Conservation (phyloP, 495 filamentous ascomycete species). For the Annulohypoxylon bovei region DNA sequence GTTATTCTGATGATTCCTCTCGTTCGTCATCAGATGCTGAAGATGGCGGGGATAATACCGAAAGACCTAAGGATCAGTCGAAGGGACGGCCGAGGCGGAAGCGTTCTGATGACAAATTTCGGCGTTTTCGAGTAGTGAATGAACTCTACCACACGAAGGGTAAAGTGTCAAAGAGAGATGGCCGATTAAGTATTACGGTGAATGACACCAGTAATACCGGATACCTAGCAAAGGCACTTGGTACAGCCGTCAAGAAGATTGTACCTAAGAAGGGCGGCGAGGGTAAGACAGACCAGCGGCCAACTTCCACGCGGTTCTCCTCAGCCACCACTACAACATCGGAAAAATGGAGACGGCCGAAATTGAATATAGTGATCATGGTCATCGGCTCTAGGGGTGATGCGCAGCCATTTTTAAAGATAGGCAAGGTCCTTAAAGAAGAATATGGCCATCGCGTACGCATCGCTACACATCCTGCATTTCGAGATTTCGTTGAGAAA, state of each 20-base stretch:
- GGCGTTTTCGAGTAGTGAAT: conserved; percentile 67
- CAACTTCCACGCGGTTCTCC: conserved; percentile 35
- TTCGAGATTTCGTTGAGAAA: conserved; percentile 72
- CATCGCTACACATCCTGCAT: conserved; percentile 74
- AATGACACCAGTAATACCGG: conserved; percentile 72
- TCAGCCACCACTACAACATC: conserved; percentile 28
- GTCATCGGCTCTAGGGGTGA: conserved; percentile 81
- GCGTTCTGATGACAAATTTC: conserved; percentile 42
- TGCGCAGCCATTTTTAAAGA: conserved; percentile 78
- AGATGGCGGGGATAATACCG: conserved; percentile 33
- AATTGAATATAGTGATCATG: conserved; percentile 79
- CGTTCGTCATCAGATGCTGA: conserved; percentile 43
- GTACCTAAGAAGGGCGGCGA: conserved; percentile 36
- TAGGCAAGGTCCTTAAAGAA: conserved; percentile 74
- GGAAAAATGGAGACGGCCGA: conserved; percentile 50
- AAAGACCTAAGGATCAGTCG: neutral
- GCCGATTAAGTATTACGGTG: conserved; percentile 74
- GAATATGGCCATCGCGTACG: conserved; percentile 75
- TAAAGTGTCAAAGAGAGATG: conserved; percentile 73
- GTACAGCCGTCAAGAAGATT: conserved; percentile 60
- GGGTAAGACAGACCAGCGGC: conserved; percentile 12
- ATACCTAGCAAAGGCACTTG: conserved; percentile 75
- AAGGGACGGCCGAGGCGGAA: conserved; percentile 23
- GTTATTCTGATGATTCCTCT: conserved; percentile 17
- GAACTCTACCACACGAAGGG: conserved; percentile 71